Conservation (phyloP, 1,284 basidiomycete genomes). For the Phylloboletellus chloephorus region DNA sequence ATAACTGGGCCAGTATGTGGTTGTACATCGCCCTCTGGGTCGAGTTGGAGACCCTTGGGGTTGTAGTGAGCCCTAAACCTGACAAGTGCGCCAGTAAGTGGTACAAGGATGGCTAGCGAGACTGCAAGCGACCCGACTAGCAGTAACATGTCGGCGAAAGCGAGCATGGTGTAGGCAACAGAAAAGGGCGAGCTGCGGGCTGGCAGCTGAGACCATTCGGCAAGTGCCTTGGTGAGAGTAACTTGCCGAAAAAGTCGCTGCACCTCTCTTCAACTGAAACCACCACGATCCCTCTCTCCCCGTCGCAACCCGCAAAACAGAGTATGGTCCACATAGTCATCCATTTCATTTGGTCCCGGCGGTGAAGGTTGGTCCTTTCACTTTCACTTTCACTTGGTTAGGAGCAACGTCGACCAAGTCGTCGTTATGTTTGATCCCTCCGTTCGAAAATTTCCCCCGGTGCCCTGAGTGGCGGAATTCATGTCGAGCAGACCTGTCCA, state of each 20-base stretch:
- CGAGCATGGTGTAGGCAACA: slow-evolving; percentile 33
- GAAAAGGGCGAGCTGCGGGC: neutral
- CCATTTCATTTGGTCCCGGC: neutral
- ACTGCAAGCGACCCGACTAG: slow-evolving; percentile 46
- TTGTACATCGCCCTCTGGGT: slow-evolving; percentile 69
- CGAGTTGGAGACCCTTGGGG: slow-evolving; percentile 77
- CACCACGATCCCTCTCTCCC: slow-evolving; percentile 33
- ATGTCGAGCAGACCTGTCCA: neutral
- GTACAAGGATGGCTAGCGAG: slow-evolving; percentile 54
- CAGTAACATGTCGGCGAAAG: slow-evolving; percentile 38
- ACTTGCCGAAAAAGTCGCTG: slow-evolving; percentile 20
- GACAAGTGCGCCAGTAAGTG: slow-evolving; percentile 63
- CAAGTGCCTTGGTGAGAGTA: slow-evolving; percentile 26
- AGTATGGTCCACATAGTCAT: too few relatives aligned
- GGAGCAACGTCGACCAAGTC: too few relatives aligned
- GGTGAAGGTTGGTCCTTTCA: neutral
- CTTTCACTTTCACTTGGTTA: neutral
- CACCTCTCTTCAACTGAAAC: slow-evolving; percentile 34
- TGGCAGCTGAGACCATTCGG: slow-evolving; percentile 15
- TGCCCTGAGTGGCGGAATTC: neutral
- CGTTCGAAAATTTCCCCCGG: neutral
- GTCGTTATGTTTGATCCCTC: too few relatives aligned
- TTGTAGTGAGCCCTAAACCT: slow-evolving; percentile 77
- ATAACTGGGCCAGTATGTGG: slow-evolving; percentile 71
- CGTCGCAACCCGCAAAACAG: neutral